These are phyloP conservation scores for Metschnikowia cerradonensis DNA, from an alignment of 805 yeast species.

Conservation along the genomic window DNA sequence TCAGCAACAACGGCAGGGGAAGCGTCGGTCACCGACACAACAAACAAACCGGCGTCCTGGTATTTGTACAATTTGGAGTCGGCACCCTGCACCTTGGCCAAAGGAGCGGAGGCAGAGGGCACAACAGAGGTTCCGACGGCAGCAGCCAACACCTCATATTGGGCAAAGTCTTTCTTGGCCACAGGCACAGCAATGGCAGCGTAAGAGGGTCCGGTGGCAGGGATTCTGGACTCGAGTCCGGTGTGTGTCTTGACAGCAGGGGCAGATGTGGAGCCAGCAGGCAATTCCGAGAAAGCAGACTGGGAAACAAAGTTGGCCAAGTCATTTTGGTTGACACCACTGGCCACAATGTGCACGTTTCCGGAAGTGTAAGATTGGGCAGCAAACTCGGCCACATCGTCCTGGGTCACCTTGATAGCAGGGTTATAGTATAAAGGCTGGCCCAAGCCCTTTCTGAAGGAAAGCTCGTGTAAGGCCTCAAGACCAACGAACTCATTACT, in stretches of 20 bases:
- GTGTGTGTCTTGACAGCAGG: slow-evolving; percentile 35
- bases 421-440: slow-evolving; percentile 75
- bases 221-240: slow-evolving; percentile 68
- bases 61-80: slow-evolving; percentile 57
- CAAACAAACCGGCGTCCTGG: slow-evolving; percentile 78
- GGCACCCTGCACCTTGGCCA: slow-evolving; percentile 46
- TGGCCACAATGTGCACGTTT: slow-evolving; percentile 66
- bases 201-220: slow-evolving; percentile 60
- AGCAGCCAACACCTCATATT: slow-evolving; percentile 67
- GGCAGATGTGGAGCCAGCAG: slow-evolving; percentile 53
- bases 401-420: slow-evolving; percentile 48
- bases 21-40: slow-evolving; percentile 59
- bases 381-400: slow-evolving; percentile 66
- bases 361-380: slow-evolving; percentile 61
- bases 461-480: slow-evolving; percentile 73
- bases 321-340: slow-evolving; percentile 71
- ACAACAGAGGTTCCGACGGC: slow-evolving; percentile 57
- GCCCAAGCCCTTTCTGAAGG: slow-evolving; percentile 88
- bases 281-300: slow-evolving; percentile 59
- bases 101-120: slow-evolving; percentile 52
- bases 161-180: slow-evolving; percentile 55
- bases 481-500: slow-evolving; percentile 58
- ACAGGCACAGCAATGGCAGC: slow-evolving; percentile 84
- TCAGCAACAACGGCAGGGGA: slow-evolving; percentile 55
- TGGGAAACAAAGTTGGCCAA: slow-evolving; percentile 63